Evolutionary conservation across 2,329 filamentous ascomycete species (phyloP).

Genomic region (Trichothecium sympodiale): DNA sequence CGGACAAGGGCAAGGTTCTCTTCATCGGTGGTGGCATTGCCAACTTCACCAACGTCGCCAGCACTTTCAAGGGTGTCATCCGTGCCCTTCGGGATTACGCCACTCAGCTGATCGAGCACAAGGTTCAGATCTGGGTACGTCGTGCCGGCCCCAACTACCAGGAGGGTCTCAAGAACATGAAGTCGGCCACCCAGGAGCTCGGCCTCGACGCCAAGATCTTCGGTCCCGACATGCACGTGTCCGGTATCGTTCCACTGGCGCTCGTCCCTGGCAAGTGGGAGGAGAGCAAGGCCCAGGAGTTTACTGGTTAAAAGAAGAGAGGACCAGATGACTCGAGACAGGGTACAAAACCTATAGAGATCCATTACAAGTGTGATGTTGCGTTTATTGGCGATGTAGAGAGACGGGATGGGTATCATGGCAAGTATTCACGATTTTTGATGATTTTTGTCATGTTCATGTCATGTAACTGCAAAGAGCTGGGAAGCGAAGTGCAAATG

Average conservation of each 20-base stretch:
- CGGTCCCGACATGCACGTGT: slow-evolving; percentile 84
- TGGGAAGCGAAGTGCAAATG: too few species aligned
- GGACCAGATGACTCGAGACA: neutral
- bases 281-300: slow-evolving; percentile 50
- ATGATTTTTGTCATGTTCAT: slow-evolving; percentile 3
- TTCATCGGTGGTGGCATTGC: slow-evolving; percentile 99
- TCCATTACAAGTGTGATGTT: neutral
- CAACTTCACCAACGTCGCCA: slow-evolving; percentile 99
- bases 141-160: slow-evolving; percentile 93
- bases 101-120: slow-evolving; percentile 82
- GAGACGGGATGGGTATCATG: neutral
- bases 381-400: slow-evolving; percentile 1
- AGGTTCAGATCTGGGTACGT: slow-evolving; percentile 93
- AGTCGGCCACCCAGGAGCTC: slow-evolving; percentile 87
- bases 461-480: neutral
- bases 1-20: slow-evolving; percentile 89
- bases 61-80: slow-evolving; percentile 99
- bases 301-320: slow-evolving; percentile 34
- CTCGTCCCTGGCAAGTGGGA: slow-evolving; percentile 58
- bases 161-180: slow-evolving; percentile 99
- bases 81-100: slow-evolving; percentile 86
- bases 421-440: neutral
- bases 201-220: slow-evolving; percentile 61
- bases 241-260: slow-evolving; percentile 89
- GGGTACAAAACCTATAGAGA: too few species aligned